Conservation (phyloP, 306 rosid species). For the Acacia confusa region DNA sequence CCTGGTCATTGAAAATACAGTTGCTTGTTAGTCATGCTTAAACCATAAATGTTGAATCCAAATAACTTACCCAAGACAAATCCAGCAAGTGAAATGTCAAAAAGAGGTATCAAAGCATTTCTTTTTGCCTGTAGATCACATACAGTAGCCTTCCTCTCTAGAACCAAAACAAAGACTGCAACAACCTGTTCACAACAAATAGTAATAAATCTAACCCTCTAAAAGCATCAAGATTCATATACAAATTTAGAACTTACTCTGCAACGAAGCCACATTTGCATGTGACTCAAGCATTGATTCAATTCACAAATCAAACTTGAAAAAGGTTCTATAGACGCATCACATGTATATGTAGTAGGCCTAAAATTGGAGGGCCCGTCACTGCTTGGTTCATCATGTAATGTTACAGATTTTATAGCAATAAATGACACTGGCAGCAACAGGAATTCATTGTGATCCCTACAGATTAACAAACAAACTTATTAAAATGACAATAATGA, state of each 20-base stretch:
- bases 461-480: slow-evolving; percentile 45
- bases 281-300: slow-evolving; percentile 42
- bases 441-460: slow-evolving; percentile 56
- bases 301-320: slow-evolving; percentile 59
- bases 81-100: slow-evolving; percentile 81
- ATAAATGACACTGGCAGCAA: slow-evolving; percentile 74
- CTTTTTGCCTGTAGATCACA: slow-evolving; percentile 31
- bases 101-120: slow-evolving; percentile 29
- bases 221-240: slow-evolving; percentile 13
- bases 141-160: slow-evolving; percentile 51
- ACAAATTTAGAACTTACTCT: slow-evolving; percentile 50
- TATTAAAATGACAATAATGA: neutral
- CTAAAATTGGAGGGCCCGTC: slow-evolving; percentile 34
- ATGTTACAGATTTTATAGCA: slow-evolving; percentile 53
- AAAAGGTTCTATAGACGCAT: slow-evolving; percentile 33
- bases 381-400: slow-evolving; percentile 36
- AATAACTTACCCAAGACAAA: slow-evolving; percentile 73
- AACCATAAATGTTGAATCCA: slow-evolving; percentile 6
- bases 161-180: slow-evolving; percentile 58
- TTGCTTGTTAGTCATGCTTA: neutral
- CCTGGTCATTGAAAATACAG: neutral
- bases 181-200: slow-evolving; percentile 58
- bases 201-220: slow-evolving; percentile 14
- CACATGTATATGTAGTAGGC: slow-evolving; percentile 28
- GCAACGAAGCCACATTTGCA: slow-evolving; percentile 56